phyloP scores from a whole-genome alignment of 129 eudicot species.

The Flaveria ramosissima region DNA sequence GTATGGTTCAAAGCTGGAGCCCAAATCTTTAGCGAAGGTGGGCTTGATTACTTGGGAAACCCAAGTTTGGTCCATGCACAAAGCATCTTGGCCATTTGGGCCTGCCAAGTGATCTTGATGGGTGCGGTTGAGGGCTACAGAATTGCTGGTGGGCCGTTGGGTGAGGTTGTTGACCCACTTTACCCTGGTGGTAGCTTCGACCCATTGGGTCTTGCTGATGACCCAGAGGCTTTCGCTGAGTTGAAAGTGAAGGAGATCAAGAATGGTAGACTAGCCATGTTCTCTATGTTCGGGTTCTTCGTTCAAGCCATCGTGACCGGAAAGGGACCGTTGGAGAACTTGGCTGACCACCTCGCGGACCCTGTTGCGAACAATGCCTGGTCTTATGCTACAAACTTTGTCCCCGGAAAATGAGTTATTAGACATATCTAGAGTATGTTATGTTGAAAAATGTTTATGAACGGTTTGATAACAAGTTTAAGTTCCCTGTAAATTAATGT shows the following conservation, averaged over 20 bases:
- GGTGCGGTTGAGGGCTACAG: slow-evolving; percentile 82
- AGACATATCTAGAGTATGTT: not conserved
- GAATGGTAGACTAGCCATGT: slow-evolving; percentile 64
- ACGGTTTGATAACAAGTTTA: not conserved
- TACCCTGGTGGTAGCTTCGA: slow-evolving; percentile 75
- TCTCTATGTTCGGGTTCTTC: slow-evolving; percentile 45
- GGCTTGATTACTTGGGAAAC: slow-evolving; percentile 72
- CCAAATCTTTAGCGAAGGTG: slow-evolving; percentile 77
- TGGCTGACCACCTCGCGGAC: slow-evolving; percentile 30
- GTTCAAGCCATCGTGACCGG: slow-evolving; percentile 37
- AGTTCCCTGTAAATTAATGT: not conserved
- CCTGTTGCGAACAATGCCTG: not conserved
- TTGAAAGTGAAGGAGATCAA: slow-evolving; percentile 68
- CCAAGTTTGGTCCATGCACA: slow-evolving; percentile 71
- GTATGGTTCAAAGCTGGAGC: slow-evolving; percentile 83
- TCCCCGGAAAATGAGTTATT: not conserved
- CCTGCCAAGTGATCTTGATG: slow-evolving; percentile 63
- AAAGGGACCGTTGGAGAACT: slow-evolving; percentile 37
- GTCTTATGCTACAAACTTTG: slow-evolving; percentile 15
- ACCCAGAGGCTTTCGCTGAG: slow-evolving; percentile 76
- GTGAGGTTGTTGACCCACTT: slow-evolving; percentile 70
- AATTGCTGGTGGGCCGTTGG: slow-evolving; percentile 71
- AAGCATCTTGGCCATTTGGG: slow-evolving; percentile 80
- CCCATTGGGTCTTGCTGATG: slow-evolving; percentile 71
- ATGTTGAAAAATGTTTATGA: not conserved